Evolutionary conservation across 352 stramenopile genomes (phyloP).

Genomic region (Pythium scleroteichum): DNA sequence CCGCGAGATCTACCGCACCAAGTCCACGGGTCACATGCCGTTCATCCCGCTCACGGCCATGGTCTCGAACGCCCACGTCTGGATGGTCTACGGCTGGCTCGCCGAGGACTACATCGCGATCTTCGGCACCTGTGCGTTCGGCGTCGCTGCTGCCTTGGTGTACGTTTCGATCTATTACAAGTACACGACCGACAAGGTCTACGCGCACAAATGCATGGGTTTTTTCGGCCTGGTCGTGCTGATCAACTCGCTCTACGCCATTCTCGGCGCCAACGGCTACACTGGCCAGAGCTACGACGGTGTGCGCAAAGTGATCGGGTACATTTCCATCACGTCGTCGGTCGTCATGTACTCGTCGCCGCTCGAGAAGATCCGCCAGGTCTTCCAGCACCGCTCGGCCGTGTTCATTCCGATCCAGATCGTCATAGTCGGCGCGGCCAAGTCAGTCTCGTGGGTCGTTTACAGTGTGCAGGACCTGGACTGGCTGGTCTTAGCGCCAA

Average conservation of each 20-base stretch:
- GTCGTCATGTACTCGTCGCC: conserved; percentile 57
- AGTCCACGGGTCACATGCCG: conserved; percentile 31
- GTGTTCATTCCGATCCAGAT: conserved; percentile 62
- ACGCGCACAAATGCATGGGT: conserved; percentile 7
- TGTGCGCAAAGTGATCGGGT: conserved; percentile 46
- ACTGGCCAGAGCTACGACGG: conserved; percentile 30
- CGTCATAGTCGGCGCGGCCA: conserved; percentile 44
- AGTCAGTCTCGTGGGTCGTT: conserved; percentile 50
- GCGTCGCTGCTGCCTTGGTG: neutral
- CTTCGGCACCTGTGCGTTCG: conserved; percentile 14
- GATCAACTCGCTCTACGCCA: conserved; percentile 7
- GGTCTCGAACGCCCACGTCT: conserved; percentile 45
- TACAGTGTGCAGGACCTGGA: conserved; percentile 45
- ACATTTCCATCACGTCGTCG: conserved; percentile 41
- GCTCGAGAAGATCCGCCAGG: conserved; percentile 52
- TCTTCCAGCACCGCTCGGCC: conserved; percentile 46
- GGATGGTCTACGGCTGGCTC: conserved; percentile 28
- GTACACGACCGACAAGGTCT: conserved; percentile 11
- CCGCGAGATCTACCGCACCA: conserved; percentile 4
- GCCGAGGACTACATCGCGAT: conserved; percentile 7
- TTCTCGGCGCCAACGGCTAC: conserved; percentile 8
- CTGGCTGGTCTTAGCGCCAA: conserved; percentile 58
- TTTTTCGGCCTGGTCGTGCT: neutral
- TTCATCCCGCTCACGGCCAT: conserved; percentile 46
- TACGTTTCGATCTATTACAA: conserved; percentile 18